Evolutionary conservation across 192 early-diverging fungal genomes (phyloP).

Genomic region (Jimgerdemannia lactiflua): DNA sequence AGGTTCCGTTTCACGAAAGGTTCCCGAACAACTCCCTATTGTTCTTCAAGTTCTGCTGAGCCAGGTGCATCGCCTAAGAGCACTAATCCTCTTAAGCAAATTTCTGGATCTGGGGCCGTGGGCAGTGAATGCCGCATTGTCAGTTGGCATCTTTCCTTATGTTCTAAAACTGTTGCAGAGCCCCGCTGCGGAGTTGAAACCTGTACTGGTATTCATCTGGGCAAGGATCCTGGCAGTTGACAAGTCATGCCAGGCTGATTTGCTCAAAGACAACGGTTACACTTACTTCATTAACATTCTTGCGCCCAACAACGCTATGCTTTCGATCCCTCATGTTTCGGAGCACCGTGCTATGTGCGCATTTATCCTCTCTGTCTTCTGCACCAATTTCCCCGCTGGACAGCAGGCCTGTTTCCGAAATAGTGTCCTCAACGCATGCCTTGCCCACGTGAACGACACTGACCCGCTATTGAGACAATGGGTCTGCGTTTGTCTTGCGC

Average conservation of each 20-base stretch:
- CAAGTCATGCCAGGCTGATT: constrained; percentile 80
- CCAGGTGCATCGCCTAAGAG: constrained; percentile 91
- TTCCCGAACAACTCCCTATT: constrained; percentile 92
- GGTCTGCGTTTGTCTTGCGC: constrained; percentile 82
- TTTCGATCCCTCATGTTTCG: constrained; percentile 68
- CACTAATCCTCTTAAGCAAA: constrained; percentile 85
- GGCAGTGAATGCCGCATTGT: constrained; percentile 91
- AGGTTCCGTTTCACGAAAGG: constrained; percentile 74
- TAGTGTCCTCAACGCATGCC: constrained; percentile 62
- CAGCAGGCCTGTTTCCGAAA: constrained; percentile 82
- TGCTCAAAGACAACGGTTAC: constrained; percentile 89
- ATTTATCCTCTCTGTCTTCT: constrained; percentile 93
- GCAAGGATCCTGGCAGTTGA: constrained; percentile 95
- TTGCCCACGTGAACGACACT: constrained; percentile 64
- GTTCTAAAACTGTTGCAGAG: constrained; percentile 92
- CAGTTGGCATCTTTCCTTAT: constrained; percentile 97
- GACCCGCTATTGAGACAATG: constrained; percentile 85
- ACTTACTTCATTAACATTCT: constrained; percentile 93
- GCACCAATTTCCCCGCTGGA: constrained; percentile 75
- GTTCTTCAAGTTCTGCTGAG: constrained; percentile 95
- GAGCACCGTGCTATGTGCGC: constrained; percentile 94
- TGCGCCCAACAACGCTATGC: constrained; percentile 63
- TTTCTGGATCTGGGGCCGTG: constrained; percentile 92
- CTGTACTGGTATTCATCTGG: constrained; percentile 97
- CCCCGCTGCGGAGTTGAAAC: constrained; percentile 89